Percentiles rank a stretch among this genome's conserved stretches.
phyloP scores from a whole-genome alignment of 306 rosid genomes.

The Prosopis cineraria region DNA sequence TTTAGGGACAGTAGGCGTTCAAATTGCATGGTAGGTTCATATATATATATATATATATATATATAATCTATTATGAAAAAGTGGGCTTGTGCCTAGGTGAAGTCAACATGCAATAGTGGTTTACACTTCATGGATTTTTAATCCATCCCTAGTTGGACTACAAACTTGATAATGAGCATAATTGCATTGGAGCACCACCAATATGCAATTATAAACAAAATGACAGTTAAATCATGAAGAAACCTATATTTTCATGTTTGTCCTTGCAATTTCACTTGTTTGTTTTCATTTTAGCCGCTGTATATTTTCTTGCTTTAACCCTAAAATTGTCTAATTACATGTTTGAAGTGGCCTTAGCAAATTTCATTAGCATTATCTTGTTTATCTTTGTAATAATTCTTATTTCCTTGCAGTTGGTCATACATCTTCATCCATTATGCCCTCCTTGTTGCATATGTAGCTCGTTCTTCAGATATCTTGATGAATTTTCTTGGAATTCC shows the following conservation, averaged over 20 bases:
- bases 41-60: conserved; percentile 18
- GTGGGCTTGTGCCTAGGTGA: not conserved
- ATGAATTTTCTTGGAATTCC: conserved; percentile 75
- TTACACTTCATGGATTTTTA: conserved; percentile 7
- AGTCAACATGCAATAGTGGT: not conserved
- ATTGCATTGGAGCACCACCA: not conserved
- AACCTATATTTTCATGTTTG: conserved; percentile 4
- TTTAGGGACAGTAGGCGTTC: conserved; percentile 72
- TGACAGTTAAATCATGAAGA: conserved; percentile 17
- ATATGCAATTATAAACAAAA: not conserved
- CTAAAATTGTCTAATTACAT: not conserved
- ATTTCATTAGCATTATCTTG: not conserved
- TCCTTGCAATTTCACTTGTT: conserved; percentile 7
- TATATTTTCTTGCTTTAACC: not conserved
- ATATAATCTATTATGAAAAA: not conserved
- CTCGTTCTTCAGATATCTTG: conserved; percentile 79
- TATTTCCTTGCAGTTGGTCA: conserved; percentile 76
- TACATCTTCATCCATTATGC: conserved; percentile 81
- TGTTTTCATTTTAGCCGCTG: not conserved
- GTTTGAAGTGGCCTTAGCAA: not conserved
- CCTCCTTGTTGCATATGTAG: conserved; percentile 72
- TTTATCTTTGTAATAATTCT: conserved; percentile 11
- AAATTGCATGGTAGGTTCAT: conserved; percentile 67
- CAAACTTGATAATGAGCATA: not conserved
- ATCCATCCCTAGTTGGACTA: not conserved